phyloP scores from a whole-genome alignment of 345 rosid species.

The Dipteronia dyeriana region DNA sequence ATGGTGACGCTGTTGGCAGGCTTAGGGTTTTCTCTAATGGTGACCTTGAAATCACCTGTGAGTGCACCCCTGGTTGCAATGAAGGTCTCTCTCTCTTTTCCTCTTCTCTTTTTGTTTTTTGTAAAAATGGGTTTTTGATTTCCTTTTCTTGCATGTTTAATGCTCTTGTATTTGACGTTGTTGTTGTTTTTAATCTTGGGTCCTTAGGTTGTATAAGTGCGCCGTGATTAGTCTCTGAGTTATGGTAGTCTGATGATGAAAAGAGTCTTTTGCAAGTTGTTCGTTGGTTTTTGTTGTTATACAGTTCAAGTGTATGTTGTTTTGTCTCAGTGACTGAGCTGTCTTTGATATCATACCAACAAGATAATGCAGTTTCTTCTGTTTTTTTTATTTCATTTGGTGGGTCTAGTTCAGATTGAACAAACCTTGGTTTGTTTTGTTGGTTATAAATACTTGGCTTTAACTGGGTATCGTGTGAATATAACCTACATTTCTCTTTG shows the following conservation, averaged over 20 bases:
- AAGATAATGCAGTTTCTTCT: constrained; percentile 33
- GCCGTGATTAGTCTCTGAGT: too few relatives aligned
- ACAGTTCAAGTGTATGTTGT: constrained; percentile 52
- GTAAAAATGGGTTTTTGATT: constrained; percentile 39
- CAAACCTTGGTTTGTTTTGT: constrained; percentile 13
- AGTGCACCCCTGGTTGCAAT: constrained; percentile 98
- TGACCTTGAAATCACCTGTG: constrained; percentile 91
- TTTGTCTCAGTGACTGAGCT: constrained; percentile 44
- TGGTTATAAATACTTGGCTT: constrained; percentile 10
- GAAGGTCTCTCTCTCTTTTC: constrained; percentile 65
- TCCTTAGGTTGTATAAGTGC: not conserved
- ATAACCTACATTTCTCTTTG: constrained; percentile 27
- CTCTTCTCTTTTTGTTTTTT: constrained; percentile 12
- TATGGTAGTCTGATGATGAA: constrained; percentile 8
- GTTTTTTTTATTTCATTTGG: constrained; percentile 30
- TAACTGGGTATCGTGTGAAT: constrained; percentile 1
- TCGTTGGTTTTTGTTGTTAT: constrained; percentile 22
- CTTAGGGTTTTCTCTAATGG: constrained; percentile 98
- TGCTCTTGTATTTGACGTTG: constrained; percentile 40
- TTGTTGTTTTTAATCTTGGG: constrained; percentile 30
- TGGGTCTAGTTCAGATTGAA: constrained; percentile 21
- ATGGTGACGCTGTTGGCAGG: constrained; percentile 98
- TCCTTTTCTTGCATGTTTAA: constrained; percentile 38
- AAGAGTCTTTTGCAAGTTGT: constrained; percentile 14
- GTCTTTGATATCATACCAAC: constrained; percentile 22